Percentiles rank a stretch among this genome's conserved stretches.
phyloP scores from a whole-genome alignment of 1,284 basidiomycete species.

The Neolentinus lepideus region DNA sequence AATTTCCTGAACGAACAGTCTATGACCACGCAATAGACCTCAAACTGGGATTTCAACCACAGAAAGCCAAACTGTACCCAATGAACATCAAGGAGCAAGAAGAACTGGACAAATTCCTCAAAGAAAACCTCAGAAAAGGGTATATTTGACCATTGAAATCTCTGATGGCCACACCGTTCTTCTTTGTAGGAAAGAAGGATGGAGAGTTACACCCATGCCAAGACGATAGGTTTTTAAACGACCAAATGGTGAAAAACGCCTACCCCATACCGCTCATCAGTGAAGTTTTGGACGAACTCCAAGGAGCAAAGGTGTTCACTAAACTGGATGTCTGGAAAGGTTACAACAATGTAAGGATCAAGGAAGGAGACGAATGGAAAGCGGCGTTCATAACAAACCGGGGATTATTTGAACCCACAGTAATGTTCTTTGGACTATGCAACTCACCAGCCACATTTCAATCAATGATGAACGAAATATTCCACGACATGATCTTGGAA shows the following conservation, averaged over 20 bases:
- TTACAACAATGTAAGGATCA: slow-evolving; percentile 13
- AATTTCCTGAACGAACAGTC: slow-evolving; percentile 12
- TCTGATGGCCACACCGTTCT: slow-evolving; percentile 20
- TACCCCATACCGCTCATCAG: background rate
- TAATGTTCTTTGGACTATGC: slow-evolving; percentile 22
- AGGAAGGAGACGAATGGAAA: slow-evolving; percentile 17
- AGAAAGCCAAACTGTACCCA: slow-evolving; percentile 12
- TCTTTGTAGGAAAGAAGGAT: slow-evolving; percentile 21
- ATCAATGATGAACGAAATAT: slow-evolving; percentile 16
- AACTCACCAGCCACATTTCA: slow-evolving; percentile 19
- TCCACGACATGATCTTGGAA: slow-evolving; percentile 14
- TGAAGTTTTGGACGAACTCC: background rate
- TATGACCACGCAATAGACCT: slow-evolving; percentile 11
- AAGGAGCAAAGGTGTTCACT: background rate
- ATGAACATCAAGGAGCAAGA: slow-evolving; percentile 15
- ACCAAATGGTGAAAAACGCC: background rate
- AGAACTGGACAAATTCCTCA: slow-evolving; percentile 14
- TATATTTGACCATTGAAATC: slow-evolving; percentile 14
- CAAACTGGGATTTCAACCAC: slow-evolving; percentile 1
- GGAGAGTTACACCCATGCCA: background rate
- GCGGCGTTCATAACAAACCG: slow-evolving; percentile 18
- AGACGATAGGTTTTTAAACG: slow-evolving; percentile 7
- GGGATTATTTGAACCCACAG: slow-evolving; percentile 18
- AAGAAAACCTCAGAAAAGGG: slow-evolving; percentile 15
- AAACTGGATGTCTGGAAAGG: background rate